A percentile compares a stretch with the other conserved stretches of the same genome.
Evolutionary conservation across 2,329 filamentous ascomycete genomes (phyloP).

Genomic region (Ophiostoma piceae): DNA sequence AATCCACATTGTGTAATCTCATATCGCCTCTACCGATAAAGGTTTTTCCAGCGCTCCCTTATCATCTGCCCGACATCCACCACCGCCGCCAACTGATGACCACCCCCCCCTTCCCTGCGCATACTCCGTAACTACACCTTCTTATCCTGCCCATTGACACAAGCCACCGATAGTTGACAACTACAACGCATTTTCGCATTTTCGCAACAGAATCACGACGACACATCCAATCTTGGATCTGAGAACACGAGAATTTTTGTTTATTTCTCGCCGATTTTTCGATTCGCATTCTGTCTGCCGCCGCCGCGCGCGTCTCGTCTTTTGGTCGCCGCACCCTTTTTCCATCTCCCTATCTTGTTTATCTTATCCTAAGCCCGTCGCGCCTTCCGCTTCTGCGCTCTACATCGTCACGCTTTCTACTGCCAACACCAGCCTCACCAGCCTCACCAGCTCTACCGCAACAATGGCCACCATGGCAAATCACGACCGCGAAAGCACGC

Average conservation of each 20-base stretch:
- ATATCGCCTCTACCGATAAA: slow-evolving; percentile 29
- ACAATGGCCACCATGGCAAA: slow-evolving; percentile 50
- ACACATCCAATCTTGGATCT: not conserved
- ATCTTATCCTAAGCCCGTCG: slow-evolving; percentile 6
- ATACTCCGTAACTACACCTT: slow-evolving; percentile 14
- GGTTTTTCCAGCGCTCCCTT: slow-evolving; percentile 28
- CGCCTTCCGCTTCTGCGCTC: not conserved
- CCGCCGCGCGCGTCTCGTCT: not conserved
- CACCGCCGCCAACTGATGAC: slow-evolving; percentile 19
- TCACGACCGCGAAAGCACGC: slow-evolving; percentile 56
- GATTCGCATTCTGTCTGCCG: not conserved
- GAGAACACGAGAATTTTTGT: not conserved
- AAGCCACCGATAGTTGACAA: slow-evolving; percentile 10
- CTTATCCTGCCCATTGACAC: slow-evolving; percentile 21
- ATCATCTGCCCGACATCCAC: slow-evolving; percentile 27
- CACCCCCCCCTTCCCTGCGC: slow-evolving; percentile 18
- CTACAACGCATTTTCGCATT: not conserved
- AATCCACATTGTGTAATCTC: slow-evolving; percentile 28
- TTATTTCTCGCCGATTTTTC: not conserved
- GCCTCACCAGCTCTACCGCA: not conserved
- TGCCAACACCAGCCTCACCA: not conserved
- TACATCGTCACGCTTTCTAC: too few species aligned
- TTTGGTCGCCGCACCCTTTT: not conserved
- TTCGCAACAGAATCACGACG: not conserved
- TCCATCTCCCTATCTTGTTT: slow-evolving; percentile 10